These are phyloP conservation scores for Acorus calamus DNA, from an alignment of 106 monocot genomes.

Conservation along the genomic window DNA sequence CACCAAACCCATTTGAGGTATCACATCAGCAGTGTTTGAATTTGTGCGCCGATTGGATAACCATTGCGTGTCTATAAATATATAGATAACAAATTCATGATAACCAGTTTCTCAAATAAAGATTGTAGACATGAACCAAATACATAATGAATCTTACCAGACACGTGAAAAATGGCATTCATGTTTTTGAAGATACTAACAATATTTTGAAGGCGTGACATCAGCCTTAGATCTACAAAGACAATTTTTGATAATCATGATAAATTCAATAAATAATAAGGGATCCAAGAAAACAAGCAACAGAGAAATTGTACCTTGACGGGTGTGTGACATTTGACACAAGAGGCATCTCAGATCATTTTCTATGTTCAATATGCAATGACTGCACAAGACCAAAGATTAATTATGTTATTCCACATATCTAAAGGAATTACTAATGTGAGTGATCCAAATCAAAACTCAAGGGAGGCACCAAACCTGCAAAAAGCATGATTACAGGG, in stretches of 20 bases:
- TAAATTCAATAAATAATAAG: not conserved
- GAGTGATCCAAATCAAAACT: not conserved
- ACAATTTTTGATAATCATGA: not conserved
- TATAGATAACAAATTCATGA: not conserved
- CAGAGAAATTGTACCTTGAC: constrained; percentile 40
- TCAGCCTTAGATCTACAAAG: constrained; percentile 57
- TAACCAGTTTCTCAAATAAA: not conserved
- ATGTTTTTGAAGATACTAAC: constrained; percentile 59
- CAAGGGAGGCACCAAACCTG: constrained; percentile 26
- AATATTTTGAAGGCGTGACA: constrained; percentile 46
- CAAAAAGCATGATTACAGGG: constrained; percentile 60
- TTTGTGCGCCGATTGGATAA: no score
- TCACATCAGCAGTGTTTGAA: no score
- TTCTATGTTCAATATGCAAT: constrained; percentile 27
- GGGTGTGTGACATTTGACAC: constrained; percentile 34
- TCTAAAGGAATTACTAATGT: not conserved
- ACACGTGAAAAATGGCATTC: constrained; percentile 33
- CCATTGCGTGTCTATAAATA: not conserved
- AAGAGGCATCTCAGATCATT: constrained; percentile 30
- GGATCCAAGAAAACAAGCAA: no score
- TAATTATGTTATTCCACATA: not conserved
- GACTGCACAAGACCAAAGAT: constrained; percentile 26
- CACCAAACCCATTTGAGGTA: no score
- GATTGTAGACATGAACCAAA: not conserved
- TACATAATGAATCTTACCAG: constrained; percentile 20